Evolutionary conservation across 225 moss, liverwort and hornwort genomes (phyloP).

Genomic region (Bryoerythrophyllum caledonicum): DNA sequence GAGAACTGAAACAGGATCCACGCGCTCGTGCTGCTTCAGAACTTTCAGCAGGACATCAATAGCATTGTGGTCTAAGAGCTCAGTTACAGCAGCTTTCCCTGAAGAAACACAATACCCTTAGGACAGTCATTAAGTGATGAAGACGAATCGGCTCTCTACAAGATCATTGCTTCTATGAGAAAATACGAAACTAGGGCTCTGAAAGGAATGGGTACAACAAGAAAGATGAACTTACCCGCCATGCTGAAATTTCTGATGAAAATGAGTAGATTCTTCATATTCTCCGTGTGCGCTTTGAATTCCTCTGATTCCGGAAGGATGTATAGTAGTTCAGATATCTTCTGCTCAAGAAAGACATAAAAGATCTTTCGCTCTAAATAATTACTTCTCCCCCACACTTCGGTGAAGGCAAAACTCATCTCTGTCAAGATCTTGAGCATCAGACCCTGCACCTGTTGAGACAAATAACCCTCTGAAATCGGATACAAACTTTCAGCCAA

Average conservation of each 20-base stretch:
- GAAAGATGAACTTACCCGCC: conserved; percentile 34
- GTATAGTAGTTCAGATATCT: background rate
- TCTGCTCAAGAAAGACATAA: background rate
- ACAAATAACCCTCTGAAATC: no score
- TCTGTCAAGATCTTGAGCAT: conserved; percentile 38
- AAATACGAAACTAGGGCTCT: no score
- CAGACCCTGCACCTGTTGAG: conserved; percentile 35
- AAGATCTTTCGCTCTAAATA: background rate
- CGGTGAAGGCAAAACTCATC: conserved; percentile 27
- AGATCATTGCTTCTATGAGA: no score
- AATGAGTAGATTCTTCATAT: conserved; percentile 33
- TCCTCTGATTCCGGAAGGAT: background rate
- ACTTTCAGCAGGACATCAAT: no score
- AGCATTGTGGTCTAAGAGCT: no score
- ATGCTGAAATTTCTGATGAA: conserved; percentile 40
- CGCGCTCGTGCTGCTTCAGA: no score
- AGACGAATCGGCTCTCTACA: no score
- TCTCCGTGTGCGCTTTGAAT: background rate
- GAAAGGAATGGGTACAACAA: background rate
- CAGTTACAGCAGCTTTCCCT: no score
- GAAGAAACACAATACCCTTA: no score
- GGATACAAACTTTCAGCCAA: no score
- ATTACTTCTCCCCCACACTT: background rate
- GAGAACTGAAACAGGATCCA: no score
- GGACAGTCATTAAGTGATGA: no score